phyloP scores from a whole-genome alignment of 2,329 filamentous ascomycete genomes.

The Chrysosporium keratinophilum region DNA sequence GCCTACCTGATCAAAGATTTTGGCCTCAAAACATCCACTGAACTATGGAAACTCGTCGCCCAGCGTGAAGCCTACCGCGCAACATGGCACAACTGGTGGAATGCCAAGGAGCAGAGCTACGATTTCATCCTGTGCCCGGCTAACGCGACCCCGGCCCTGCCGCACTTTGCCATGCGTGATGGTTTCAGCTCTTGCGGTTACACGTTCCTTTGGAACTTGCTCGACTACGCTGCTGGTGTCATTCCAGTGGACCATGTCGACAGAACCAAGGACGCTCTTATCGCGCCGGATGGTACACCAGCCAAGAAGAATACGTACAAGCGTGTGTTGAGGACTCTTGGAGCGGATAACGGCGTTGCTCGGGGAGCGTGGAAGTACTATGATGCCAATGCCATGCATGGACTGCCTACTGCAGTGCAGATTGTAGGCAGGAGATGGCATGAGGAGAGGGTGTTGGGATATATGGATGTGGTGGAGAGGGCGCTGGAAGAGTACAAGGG shows the following conservation, averaged over 20 bases:
- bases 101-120: slow-evolving; percentile 53
- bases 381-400: slow-evolving; percentile 71
- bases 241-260: slow-evolving; percentile 81
- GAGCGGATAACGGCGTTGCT: slow-evolving; percentile 64
- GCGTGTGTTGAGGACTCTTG: slow-evolving; percentile 27
- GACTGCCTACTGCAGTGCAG: slow-evolving; percentile 76
- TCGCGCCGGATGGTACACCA: slow-evolving; percentile 32
- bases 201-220: slow-evolving; percentile 85
- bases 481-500: slow-evolving; percentile 48
- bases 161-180: slow-evolving; percentile 75
- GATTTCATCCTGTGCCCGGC: slow-evolving; percentile 77
- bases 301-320: slow-evolving; percentile 35
- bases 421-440: slow-evolving; percentile 68
- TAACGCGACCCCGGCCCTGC: slow-evolving; percentile 81
- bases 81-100: slow-evolving; percentile 79
- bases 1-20: slow-evolving; percentile 65
- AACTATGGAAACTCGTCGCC: slow-evolving; percentile 73
- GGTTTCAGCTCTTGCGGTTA: slow-evolving; percentile 82
- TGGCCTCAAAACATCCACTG: slow-evolving; percentile 59
- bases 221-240: slow-evolving; percentile 77
- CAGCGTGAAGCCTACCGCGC: slow-evolving; percentile 67
- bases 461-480: slow-evolving; percentile 69
- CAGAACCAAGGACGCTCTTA: slow-evolving; percentile 54
- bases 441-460: slow-evolving; percentile 75
- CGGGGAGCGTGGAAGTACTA: slow-evolving; percentile 78